Conservation (phyloP, 495 filamentous ascomycete genomes). For the Lentithecium fluviatile region DNA sequence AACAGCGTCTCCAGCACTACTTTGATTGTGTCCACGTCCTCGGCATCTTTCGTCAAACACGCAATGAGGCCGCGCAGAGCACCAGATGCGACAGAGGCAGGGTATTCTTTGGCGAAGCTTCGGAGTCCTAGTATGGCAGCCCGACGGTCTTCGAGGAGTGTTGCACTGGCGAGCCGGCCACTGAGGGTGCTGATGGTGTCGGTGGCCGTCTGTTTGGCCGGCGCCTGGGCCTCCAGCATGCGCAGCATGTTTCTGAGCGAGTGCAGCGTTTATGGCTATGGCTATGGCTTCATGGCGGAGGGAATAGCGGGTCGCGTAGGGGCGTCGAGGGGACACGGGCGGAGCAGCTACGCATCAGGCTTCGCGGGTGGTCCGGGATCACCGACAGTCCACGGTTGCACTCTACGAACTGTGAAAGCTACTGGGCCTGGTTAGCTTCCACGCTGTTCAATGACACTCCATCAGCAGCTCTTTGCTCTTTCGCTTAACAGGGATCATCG, state of each 20-base stretch:
- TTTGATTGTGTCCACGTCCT: constrained; percentile 96
- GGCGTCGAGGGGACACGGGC: no score
- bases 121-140: constrained; percentile 88
- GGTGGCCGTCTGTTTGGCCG: constrained; percentile 91
- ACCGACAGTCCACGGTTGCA: no score
- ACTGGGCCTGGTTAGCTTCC: no score
- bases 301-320: not conserved
- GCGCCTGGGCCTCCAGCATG: constrained; percentile 79
- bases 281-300: constrained; percentile 25
- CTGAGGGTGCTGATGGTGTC: constrained; percentile 89
- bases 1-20: constrained; percentile 90
- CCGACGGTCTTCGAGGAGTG: constrained; percentile 88
- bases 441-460: not conserved
- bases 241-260: constrained; percentile 65
- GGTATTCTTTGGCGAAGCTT: constrained; percentile 94
- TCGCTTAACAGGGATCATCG: no score
- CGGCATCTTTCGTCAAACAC: constrained; percentile 79
- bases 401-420: no score
- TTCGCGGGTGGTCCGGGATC: no score
- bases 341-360: no score
- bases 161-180: constrained; percentile 80
- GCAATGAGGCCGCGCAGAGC: constrained; percentile 82
- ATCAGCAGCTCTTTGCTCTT: no score
- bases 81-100: constrained; percentile 92
- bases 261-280: not conserved